A percentile compares a stretch with the other conserved stretches of the same genome.
Conservation (phyloP, 495 filamentous ascomycete genomes). For the Neurospora intermedia region DNA sequence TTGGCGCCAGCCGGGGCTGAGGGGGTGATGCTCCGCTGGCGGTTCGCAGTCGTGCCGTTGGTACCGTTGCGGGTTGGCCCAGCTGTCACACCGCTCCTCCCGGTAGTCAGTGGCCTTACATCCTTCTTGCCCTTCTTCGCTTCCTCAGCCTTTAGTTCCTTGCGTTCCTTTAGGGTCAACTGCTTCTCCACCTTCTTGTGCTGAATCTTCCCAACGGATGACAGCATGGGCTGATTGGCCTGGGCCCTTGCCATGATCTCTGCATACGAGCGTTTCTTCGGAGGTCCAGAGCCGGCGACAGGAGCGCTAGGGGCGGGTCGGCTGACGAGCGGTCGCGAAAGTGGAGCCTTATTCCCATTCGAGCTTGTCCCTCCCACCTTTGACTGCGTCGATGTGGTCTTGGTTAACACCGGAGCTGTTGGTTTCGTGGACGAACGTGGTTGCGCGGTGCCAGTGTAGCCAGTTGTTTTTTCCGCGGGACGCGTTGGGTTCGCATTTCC, state of each 20-base stretch:
- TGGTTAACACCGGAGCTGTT: background rate
- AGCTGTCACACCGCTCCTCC: conserved; percentile 13
- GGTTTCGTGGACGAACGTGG: background rate
- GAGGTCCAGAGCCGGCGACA: conserved; percentile 24
- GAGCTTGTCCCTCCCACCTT: conserved; percentile 2
- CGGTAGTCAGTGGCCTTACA: conserved; percentile 3
- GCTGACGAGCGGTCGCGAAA: conserved; percentile 9
- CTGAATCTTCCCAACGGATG: conserved; percentile 42
- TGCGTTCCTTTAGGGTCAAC: conserved; percentile 35
- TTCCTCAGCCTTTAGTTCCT: conserved; percentile 30
- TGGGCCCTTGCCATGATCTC: conserved; percentile 60
- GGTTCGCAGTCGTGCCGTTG: background rate
- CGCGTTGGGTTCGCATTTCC: conserved; percentile 5
- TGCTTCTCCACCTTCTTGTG: conserved; percentile 41
- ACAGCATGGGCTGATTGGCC: conserved; percentile 36
- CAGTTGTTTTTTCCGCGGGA: background rate
- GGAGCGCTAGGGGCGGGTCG: conserved; percentile 4
- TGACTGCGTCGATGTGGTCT: background rate
- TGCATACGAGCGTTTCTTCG: conserved; percentile 54
- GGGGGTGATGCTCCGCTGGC: conserved; percentile 3
- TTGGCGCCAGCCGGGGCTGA: conserved; percentile 8
- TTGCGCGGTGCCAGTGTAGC: conserved; percentile 9
- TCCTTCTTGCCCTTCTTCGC: conserved; percentile 8
- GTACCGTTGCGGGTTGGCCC: conserved; percentile 10
- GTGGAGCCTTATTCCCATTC: conserved; percentile 5